phyloP scores from a whole-genome alignment of 768 basidiomycete genomes.

The Pisolithus sp. region DNA sequence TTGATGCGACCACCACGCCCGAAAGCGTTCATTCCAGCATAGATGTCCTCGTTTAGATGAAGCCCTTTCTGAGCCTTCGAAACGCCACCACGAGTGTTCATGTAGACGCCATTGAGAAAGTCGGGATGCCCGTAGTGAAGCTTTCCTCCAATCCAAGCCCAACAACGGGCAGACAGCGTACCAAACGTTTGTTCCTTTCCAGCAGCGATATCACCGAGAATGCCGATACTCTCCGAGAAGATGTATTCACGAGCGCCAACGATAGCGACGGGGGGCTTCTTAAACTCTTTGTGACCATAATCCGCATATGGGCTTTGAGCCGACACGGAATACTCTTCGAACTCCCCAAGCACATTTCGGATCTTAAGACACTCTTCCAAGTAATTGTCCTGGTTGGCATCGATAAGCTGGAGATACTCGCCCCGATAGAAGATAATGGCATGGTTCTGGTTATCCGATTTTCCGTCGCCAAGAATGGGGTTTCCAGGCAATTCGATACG shows the following conservation, averaged over 20 bases:
- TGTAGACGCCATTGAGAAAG: conserved; percentile 96
- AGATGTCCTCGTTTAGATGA: conserved; percentile 99
- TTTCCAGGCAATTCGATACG: conserved; percentile 97
- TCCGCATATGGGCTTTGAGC: conserved; percentile 89
- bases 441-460: conserved; percentile 99
- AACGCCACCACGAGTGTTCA: conserved; percentile 96
- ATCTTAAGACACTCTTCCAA: conserved; percentile 99
- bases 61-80: conserved; percentile 99
- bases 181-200: conserved; percentile 99
- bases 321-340: conserved; percentile 86
- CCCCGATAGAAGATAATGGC: conserved; percentile 99
- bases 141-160: conserved; percentile 98
- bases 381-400: conserved; percentile 99
- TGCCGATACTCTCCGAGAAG: conserved; percentile 99
- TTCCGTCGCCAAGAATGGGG: conserved; percentile 97
- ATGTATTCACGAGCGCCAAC: conserved; percentile 99
- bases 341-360: conserved; percentile 94
- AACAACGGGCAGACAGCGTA: conserved; percentile 89
- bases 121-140: conserved; percentile 99
- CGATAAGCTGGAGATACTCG: conserved; percentile 98
- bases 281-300: conserved; percentile 85
- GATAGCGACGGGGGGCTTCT: conserved; percentile 86
- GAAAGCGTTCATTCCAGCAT: conserved; percentile 97
- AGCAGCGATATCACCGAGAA: conserved; percentile 95
- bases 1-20: conserved; percentile 97